A percentile compares a stretch with the other conserved stretches of the same genome.
Evolutionary conservation across 306 rosid genomes (phyloP).

Genomic region (Casuarina equisetifolia): DNA sequence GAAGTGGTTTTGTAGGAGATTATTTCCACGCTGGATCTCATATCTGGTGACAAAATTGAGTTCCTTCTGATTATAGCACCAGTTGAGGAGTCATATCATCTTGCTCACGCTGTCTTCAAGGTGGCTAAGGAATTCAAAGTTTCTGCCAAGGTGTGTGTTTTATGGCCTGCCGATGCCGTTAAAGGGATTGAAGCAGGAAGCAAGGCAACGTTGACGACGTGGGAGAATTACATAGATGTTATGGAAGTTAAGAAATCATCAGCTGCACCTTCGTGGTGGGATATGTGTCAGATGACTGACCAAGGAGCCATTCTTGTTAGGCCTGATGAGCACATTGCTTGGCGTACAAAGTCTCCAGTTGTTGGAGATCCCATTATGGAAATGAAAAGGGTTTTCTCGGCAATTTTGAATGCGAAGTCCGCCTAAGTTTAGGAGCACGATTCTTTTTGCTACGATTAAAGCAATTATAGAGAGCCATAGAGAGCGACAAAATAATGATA

Average conservation of each 20-base stretch:
- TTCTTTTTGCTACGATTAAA: too few relatives aligned
- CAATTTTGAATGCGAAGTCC: constrained; percentile 34
- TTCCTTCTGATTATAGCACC: constrained; percentile 77
- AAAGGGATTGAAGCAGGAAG: constrained; percentile 43
- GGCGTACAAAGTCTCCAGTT: constrained; percentile 59
- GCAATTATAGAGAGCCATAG: not conserved
- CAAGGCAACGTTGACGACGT: constrained; percentile 49
- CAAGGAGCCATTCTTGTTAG: constrained; percentile 76
- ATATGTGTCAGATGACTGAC: constrained; percentile 61
- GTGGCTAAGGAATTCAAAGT: constrained; percentile 58
- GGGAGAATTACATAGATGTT: constrained; percentile 64
- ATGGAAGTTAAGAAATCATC: constrained; percentile 46
- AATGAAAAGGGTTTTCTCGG: constrained; percentile 64
- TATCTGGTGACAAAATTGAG: constrained; percentile 66
- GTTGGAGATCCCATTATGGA: constrained; percentile 51
- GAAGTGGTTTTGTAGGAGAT: constrained; percentile 42
- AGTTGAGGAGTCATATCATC: constrained; percentile 45
- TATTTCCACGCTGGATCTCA: constrained; percentile 71
- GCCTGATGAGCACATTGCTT: constrained; percentile 84
- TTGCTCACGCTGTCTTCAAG: constrained; percentile 64
- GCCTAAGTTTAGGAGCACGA: not conserved
- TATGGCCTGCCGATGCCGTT: constrained; percentile 56
- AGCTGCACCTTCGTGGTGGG: constrained; percentile 68
- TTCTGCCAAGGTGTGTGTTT: constrained; percentile 54
- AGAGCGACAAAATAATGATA: not conserved